These are phyloP conservation scores for Trametes meyenii DNA, from an alignment of 768 basidiomycete species.

Conservation along the genomic window DNA sequence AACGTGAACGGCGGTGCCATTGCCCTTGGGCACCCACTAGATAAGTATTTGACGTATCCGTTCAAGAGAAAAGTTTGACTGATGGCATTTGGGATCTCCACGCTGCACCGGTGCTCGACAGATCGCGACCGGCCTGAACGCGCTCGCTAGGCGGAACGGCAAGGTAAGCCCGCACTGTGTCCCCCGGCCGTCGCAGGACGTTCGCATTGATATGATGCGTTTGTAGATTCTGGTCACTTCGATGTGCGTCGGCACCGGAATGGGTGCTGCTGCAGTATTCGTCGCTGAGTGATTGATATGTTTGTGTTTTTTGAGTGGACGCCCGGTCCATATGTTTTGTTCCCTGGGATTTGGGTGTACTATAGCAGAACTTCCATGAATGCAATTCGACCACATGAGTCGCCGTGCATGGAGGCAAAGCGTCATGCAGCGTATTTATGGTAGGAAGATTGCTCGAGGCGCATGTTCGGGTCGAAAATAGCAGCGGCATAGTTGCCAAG, in stretches of 20 bases:
- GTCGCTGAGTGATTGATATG: background rate
- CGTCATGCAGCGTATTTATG: background rate
- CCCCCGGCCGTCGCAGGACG: conserved; percentile 7
- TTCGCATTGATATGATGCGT: conserved; percentile 30
- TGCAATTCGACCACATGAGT: background rate
- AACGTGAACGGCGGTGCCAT: conserved; percentile 94
- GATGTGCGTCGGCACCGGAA: conserved; percentile 91
- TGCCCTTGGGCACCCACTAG: conserved; percentile 82
- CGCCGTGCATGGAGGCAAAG: background rate
- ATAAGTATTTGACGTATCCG: conserved; percentile 46
- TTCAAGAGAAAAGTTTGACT: conserved; percentile 13
- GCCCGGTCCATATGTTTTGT: background rate
- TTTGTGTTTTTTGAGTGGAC: background rate
- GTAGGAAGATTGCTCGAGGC: background rate
- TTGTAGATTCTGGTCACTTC: conserved; percentile 72
- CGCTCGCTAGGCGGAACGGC: conserved; percentile 66
- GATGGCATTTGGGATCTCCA: conserved; percentile 36
- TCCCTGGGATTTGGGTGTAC: too few species aligned
- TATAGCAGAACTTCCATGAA: too few species aligned
- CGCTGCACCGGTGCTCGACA: conserved; percentile 86
- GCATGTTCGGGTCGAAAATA: background rate
- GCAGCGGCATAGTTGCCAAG: conserved; percentile 8
- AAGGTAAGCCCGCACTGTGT: conserved; percentile 49
- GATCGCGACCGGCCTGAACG: conserved; percentile 80
- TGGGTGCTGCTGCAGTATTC: conserved; percentile 64